Conservation (phyloP, 1,284 basidiomycete species). For the Chalciporus sp. region DNA sequence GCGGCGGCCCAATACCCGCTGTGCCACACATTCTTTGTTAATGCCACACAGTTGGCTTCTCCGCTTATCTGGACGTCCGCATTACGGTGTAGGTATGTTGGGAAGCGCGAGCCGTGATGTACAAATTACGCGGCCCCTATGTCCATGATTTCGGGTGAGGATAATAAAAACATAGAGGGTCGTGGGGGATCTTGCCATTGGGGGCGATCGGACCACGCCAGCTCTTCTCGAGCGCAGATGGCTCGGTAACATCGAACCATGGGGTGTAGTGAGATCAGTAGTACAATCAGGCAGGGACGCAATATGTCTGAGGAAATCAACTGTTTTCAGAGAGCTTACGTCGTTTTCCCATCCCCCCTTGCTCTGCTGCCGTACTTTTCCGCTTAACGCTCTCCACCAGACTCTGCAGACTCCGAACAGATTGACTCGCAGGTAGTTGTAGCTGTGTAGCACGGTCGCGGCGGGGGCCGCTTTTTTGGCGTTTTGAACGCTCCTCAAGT, state of each 20-base stretch:
- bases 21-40: background rate
- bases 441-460: slow-evolving; percentile 8
- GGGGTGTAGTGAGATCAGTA: background rate
- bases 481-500: slow-evolving; percentile 70
- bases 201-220: too few relatives aligned
- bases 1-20: too few relatives aligned
- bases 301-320: slow-evolving; percentile 5
- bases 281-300: background rate
- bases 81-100: background rate
- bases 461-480: slow-evolving; percentile 44
- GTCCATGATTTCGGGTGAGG: too few relatives aligned
- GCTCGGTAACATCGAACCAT: too few relatives aligned
- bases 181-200: background rate
- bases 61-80: background rate
- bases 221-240: too few relatives aligned
- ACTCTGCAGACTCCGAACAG: slow-evolving; percentile 52
- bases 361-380: slow-evolving; percentile 50
- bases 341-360: slow-evolving; percentile 52
- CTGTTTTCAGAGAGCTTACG: slow-evolving; percentile 41
- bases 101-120: background rate
- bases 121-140: background rate
- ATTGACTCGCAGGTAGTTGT: slow-evolving; percentile 9
- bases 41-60: background rate
- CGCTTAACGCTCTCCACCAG: slow-evolving; percentile 88
- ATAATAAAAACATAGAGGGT: background rate